phyloP scores from a whole-genome alignment of 169 alveolate species.

The Eimeria zaria region DNA sequence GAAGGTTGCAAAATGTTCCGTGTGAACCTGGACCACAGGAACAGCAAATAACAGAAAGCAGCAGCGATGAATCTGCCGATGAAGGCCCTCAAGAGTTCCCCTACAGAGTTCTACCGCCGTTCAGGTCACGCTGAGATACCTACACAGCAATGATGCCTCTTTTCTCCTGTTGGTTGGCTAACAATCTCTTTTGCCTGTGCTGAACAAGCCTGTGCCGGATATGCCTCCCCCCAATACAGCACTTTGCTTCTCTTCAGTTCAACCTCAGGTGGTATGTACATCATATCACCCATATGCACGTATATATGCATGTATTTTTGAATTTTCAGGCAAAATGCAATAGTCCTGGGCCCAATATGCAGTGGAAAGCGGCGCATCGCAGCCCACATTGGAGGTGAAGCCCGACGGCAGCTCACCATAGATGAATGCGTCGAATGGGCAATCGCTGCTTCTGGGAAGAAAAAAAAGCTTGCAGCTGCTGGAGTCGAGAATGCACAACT shows the following conservation, averaged over 20 bases:
- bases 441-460: conserved; percentile 28
- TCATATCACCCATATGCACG: background rate
- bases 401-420: conserved; percentile 79
- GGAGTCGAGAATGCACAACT: conserved; percentile 82
- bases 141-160: too few relatives aligned
- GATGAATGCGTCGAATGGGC: conserved; percentile 82
- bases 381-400: conserved; percentile 39
- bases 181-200: background rate
- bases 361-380: conserved; percentile 85
- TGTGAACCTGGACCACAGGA: conserved; percentile 6
- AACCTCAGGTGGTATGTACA: background rate
- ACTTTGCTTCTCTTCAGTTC: background rate
- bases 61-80: conserved; percentile 48
- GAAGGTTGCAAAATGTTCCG: background rate
- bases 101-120: conserved; percentile 60
- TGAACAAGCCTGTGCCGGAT: background rate
- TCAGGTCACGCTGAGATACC: conserved; percentile 28
- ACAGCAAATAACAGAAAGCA: conserved; percentile 24
- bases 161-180: background rate
- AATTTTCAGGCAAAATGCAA: conserved; percentile 83
- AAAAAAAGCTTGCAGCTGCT: conserved; percentile 58
- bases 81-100: conserved; percentile 57
- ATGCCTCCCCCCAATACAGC: background rate
- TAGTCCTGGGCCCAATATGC: conserved; percentile 85
- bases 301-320: background rate